A percentile compares a stretch with the other conserved stretches of the same genome.
phyloP scores from a whole-genome alignment of 805 yeast species.

The Middelhovenomyces tepae region DNA sequence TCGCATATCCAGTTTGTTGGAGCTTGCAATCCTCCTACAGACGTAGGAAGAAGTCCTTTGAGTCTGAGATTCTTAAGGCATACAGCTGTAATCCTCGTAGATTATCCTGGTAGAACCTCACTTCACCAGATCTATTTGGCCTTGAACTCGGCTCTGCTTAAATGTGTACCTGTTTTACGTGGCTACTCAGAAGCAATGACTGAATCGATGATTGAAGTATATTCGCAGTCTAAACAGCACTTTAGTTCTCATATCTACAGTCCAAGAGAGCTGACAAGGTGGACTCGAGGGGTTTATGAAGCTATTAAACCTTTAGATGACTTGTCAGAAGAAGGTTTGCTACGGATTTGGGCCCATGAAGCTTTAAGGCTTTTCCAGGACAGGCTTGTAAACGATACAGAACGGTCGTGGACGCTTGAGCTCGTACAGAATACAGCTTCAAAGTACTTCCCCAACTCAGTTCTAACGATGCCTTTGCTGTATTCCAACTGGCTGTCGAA shows the following conservation, averaged over 20 bases:
- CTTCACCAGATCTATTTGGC: conserved; percentile 58
- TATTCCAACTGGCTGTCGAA: conserved; percentile 70
- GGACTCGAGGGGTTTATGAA: conserved; percentile 67
- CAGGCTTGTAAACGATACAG: conserved; percentile 43
- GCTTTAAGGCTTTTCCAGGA: conserved; percentile 72
- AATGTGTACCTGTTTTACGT: conserved; percentile 49
- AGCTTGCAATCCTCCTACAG: conserved; percentile 87
- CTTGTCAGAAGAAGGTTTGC: conserved; percentile 35
- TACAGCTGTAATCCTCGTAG: conserved; percentile 58
- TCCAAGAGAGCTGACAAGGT: conserved; percentile 86
- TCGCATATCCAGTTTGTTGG: conserved; percentile 76
- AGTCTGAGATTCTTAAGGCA: conserved; percentile 59
- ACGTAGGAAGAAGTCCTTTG: conserved; percentile 59
- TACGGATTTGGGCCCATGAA: conserved; percentile 74
- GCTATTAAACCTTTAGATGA: conserved; percentile 34
- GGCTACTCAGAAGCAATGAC: conserved; percentile 48
- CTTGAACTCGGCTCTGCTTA: conserved; percentile 48
- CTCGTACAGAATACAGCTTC: conserved; percentile 28
- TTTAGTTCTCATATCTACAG: conserved; percentile 58
- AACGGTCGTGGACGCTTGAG: conserved; percentile 41
- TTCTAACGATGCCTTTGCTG: conserved; percentile 45
- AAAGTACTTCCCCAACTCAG: conserved; percentile 39
- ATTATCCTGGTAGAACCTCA: conserved; percentile 62
- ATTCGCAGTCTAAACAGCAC: conserved; percentile 33
- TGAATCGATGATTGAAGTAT: conserved; percentile 58